These are phyloP conservation scores for Pseudogymnoascus sp. DNA, from an alignment of 2,329 filamentous ascomycete species.

Conservation along the genomic window DNA sequence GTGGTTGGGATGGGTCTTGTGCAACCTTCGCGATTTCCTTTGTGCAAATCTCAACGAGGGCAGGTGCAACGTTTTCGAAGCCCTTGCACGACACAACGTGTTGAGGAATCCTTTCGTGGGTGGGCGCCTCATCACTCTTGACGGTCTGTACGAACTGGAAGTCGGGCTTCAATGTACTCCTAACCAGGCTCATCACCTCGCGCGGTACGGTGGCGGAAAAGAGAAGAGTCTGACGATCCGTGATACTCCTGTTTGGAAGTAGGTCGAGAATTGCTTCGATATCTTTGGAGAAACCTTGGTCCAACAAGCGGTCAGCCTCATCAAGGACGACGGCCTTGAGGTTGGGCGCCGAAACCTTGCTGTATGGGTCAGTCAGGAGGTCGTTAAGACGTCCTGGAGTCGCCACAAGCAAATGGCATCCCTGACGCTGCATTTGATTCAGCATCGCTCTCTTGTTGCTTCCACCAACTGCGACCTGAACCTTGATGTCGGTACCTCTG, in stretches of 20 bases:
- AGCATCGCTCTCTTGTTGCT: conserved; percentile 57
- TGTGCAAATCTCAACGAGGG: conserved; percentile 49
- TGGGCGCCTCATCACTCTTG: conserved; percentile 70
- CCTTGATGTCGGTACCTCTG: conserved; percentile 33
- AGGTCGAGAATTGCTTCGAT: conserved; percentile 51
- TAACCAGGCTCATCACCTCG: conserved; percentile 73
- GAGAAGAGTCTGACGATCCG: conserved; percentile 80
- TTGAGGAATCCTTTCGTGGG: conserved; percentile 80
- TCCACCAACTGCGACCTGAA: conserved; percentile 80
- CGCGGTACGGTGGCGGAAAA: conserved; percentile 90
- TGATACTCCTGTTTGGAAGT: conserved; percentile 56
- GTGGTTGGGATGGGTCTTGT: conserved; percentile 13
- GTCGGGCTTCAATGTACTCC: conserved; percentile 64
- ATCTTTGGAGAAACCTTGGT: conserved; percentile 72
- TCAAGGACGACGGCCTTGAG: conserved; percentile 90
- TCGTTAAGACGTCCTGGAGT: conserved; percentile 87
- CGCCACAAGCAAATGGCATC: conserved; percentile 83
- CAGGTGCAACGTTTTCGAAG: conserved; percentile 70
- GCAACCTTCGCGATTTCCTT: conserved; percentile 30
- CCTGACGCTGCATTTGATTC: conserved; percentile 44
- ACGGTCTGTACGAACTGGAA: conserved; percentile 90
- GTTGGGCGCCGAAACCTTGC: conserved; percentile 38
- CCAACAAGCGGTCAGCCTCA: conserved; percentile 96
- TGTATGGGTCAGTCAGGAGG: conserved; percentile 52
- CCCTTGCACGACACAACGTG: conserved; percentile 58